Conservation (phyloP, 805 yeast species). For the Kluyveromyces lactis region DNA sequence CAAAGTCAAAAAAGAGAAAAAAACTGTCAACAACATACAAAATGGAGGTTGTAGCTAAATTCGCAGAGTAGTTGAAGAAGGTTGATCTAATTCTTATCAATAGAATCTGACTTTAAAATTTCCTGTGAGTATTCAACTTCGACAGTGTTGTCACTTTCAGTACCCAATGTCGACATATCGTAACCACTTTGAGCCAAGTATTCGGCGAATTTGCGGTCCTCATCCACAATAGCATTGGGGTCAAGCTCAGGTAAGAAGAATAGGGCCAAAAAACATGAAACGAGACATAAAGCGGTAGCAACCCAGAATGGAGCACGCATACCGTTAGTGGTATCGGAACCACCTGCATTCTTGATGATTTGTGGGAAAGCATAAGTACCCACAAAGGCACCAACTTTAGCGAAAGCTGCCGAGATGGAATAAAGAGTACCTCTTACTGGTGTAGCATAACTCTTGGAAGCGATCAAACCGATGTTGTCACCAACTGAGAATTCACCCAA, state of each 20-base stretch:
- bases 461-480: slow-evolving; percentile 80
- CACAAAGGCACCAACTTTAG: slow-evolving; percentile 87
- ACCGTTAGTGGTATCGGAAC: slow-evolving; percentile 44
- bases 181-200: slow-evolving; percentile 64
- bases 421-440: slow-evolving; percentile 87
- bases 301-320: slow-evolving; percentile 75
- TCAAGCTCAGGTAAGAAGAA: slow-evolving; percentile 74
- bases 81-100: neutral
- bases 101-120: neutral
- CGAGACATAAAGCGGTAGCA: slow-evolving; percentile 65
- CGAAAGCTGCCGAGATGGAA: slow-evolving; percentile 85
- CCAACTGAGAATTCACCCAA: slow-evolving; percentile 95
- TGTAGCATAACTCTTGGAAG: slow-evolving; percentile 79
- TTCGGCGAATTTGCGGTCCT: slow-evolving; percentile 62
- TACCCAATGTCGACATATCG: slow-evolving; percentile 53
- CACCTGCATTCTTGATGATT: slow-evolving; percentile 53
- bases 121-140: slow-evolving; percentile 2
- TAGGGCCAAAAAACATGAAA: slow-evolving; percentile 61
- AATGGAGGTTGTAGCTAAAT: no score
- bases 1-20: no score
- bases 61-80: no score
- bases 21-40: no score
- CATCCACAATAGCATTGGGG: slow-evolving; percentile 72
- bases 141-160: slow-evolving; percentile 7
- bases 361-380: slow-evolving; percentile 87